phyloP scores from a whole-genome alignment of 1,139 yeast genomes.

The Suhomyces choctaworum region DNA sequence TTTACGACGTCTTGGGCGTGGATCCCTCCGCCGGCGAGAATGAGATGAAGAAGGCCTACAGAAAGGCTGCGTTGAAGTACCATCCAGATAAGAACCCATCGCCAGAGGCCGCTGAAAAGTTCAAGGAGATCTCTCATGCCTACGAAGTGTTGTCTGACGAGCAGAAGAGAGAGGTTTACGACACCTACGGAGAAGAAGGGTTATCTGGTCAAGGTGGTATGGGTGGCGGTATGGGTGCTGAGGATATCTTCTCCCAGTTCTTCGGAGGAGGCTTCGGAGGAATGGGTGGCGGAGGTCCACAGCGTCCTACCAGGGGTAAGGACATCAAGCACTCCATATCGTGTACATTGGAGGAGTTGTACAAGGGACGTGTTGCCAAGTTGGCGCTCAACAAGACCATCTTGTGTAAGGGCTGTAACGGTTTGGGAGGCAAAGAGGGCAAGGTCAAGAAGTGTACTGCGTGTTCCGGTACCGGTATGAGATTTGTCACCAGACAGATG shows the following conservation, averaged over 20 bases:
- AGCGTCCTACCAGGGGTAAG: constrained; percentile 86
- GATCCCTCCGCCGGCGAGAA: constrained; percentile 73
- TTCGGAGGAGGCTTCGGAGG: constrained; percentile 74
- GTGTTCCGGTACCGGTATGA: constrained; percentile 90
- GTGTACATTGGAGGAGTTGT: constrained; percentile 88
- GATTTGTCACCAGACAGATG: constrained; percentile 95
- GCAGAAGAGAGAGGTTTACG: constrained; percentile 87
- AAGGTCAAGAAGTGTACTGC: constrained; percentile 82
- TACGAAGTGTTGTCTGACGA: constrained; percentile 86
- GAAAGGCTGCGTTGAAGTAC: constrained; percentile 86
- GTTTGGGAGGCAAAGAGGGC: constrained; percentile 95
- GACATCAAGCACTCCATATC: constrained; percentile 88
- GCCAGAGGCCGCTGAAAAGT: constrained; percentile 94
- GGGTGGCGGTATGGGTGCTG: constrained; percentile 80
- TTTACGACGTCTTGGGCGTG: constrained; percentile 84
- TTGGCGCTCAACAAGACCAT: constrained; percentile 91
- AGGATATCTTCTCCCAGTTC: constrained; percentile 90
- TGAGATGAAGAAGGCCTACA: constrained; percentile 92
- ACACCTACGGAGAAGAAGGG: constrained; percentile 92
- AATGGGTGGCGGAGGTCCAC: constrained; percentile 57
- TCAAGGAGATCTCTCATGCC: constrained; percentile 88
- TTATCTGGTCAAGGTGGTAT: constrained; percentile 72
- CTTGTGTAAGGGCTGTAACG: constrained; percentile 85
- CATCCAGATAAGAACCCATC: constrained; percentile 88
- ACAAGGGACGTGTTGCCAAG: constrained; percentile 93